Conservation (phyloP, 2,329 filamentous ascomycete genomes). For the Ascochyta pisi region DNA sequence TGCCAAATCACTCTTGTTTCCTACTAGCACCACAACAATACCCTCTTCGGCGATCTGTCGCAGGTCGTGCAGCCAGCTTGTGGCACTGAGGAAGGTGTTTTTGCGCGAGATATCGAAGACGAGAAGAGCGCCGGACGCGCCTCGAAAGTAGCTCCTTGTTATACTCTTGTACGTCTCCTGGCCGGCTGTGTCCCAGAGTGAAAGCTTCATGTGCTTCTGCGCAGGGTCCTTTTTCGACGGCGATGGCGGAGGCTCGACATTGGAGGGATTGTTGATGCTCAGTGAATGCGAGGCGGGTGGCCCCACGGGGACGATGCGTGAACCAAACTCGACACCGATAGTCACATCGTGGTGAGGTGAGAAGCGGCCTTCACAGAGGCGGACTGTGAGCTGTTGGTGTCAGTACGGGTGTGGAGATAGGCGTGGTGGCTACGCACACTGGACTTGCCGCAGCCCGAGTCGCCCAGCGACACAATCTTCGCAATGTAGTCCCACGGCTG, state of each 20-base stretch:
- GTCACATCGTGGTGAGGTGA: conserved; percentile 94
- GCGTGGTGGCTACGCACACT: conserved; percentile 53
- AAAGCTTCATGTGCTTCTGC: conserved; percentile 88
- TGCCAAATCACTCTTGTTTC: conserved; percentile 91
- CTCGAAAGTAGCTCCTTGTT: conserved; percentile 91
- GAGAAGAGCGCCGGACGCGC: conserved; percentile 77
- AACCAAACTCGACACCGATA: conserved; percentile 95
- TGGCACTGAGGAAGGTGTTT: conserved; percentile 85
- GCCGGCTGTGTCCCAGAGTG: conserved; percentile 93
- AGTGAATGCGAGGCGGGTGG: conserved; percentile 73
- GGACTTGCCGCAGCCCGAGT: conserved; percentile 95
- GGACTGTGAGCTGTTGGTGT: conserved; percentile 74
- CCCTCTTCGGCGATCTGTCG: conserved; percentile 94
- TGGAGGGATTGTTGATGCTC: conserved; percentile 59
- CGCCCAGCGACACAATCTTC: conserved; percentile 97
- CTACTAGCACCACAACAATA: conserved; percentile 92
- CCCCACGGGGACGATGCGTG: conserved; percentile 87
- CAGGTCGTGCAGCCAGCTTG: conserved; percentile 92
- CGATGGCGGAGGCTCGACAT: conserved; percentile 20
- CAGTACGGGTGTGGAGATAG: conserved; percentile 10
- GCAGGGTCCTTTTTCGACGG: conserved; percentile 43
- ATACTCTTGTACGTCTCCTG: conserved; percentile 98
- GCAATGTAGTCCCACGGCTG: conserved; percentile 98
- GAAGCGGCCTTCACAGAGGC: conserved; percentile 96
- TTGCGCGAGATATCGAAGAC: conserved; percentile 94